Percentiles rank a stretch among this genome's conserved stretches.
Conservation (phyloP, 2,329 filamentous ascomycete genomes). For the Colletotrichum melonis region DNA sequence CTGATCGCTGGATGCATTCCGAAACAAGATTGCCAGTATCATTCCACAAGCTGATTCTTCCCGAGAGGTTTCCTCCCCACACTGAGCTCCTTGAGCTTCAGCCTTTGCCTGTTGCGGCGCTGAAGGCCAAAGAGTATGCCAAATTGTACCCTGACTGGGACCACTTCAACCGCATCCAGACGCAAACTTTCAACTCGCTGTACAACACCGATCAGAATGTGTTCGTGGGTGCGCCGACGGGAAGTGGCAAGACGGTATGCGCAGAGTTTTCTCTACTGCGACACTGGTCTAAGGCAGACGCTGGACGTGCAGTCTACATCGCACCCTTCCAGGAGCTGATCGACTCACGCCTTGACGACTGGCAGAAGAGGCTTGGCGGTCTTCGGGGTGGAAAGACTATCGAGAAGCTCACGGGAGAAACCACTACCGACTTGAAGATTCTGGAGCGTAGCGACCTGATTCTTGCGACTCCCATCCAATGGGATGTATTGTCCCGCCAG, state of each 20-base stretch:
- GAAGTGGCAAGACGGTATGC: slow-evolving; percentile 96
- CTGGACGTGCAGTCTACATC: slow-evolving; percentile 88
- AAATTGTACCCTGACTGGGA: slow-evolving; percentile 85
- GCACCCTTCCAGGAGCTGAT: slow-evolving; percentile 95
- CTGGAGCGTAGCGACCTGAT: slow-evolving; percentile 90
- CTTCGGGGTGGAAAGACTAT: slow-evolving; percentile 88
- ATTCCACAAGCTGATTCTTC: slow-evolving; percentile 93
- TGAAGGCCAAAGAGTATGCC: slow-evolving; percentile 87
- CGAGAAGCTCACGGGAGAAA: slow-evolving; percentile 94
- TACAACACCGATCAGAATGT: slow-evolving; percentile 94
- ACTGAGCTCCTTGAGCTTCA: slow-evolving; percentile 94
- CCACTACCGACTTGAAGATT: slow-evolving; percentile 87
- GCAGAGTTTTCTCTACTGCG: slow-evolving; percentile 92
- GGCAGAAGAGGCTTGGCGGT: slow-evolving; percentile 80
- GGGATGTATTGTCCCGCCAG: slow-evolving; percentile 94
- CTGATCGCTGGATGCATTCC: slow-evolving; percentile 98
- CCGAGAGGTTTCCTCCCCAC: slow-evolving; percentile 94
- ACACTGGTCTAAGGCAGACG: slow-evolving; percentile 80
- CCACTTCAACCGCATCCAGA: slow-evolving; percentile 97
- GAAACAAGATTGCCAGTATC: slow-evolving; percentile 94
- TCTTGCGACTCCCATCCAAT: slow-evolving; percentile 91
- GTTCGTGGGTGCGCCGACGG: slow-evolving; percentile 90
- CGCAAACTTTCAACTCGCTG: slow-evolving; percentile 94
- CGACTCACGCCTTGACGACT: slow-evolving; percentile 83
- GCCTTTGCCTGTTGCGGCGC: slow-evolving; percentile 85